These are phyloP conservation scores for Dipodascus geniculatus DNA, from an alignment of 805 yeast genomes.

Conservation along the genomic window DNA sequence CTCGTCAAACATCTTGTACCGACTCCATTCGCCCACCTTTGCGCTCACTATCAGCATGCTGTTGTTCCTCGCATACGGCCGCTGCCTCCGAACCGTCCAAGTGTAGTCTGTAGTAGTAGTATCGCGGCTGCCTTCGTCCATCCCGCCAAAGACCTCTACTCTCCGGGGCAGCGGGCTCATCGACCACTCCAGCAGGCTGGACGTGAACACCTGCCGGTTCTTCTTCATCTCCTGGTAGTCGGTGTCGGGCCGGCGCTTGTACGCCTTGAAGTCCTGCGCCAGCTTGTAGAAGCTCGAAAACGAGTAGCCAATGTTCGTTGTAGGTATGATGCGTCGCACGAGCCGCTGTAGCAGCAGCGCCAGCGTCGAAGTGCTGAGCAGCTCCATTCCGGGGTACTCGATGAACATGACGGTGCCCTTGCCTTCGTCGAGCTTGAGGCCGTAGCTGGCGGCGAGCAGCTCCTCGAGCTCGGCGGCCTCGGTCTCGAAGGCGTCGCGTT, in stretches of 20 bases:
- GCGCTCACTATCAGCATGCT: neutral
- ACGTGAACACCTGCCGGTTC: slow-evolving; percentile 4
- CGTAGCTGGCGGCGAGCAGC: slow-evolving; percentile 4
- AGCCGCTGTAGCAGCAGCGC: slow-evolving; percentile 5
- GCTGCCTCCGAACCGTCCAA: slow-evolving; percentile 12
- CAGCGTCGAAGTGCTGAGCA: slow-evolving; percentile 4
- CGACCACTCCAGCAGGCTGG: neutral
- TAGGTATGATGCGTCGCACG: slow-evolving; percentile 6
- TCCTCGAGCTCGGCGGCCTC: slow-evolving; percentile 13
- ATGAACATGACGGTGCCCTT: slow-evolving; percentile 4
- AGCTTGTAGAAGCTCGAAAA: slow-evolving; percentile 13
- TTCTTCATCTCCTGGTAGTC: slow-evolving; percentile 4
- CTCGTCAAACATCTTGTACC: slow-evolving; percentile 31
- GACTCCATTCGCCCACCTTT: slow-evolving; percentile 17
- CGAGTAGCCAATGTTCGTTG: slow-evolving; percentile 5
- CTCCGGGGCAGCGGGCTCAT: neutral
- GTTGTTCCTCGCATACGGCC: slow-evolving; percentile 8
- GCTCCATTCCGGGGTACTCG: slow-evolving; percentile 4
- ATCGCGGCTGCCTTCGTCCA: neutral
- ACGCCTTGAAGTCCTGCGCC: slow-evolving; percentile 18
- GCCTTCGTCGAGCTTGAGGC: slow-evolving; percentile 4
- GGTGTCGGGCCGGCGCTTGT: neutral
- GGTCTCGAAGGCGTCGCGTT: slow-evolving; percentile 14
- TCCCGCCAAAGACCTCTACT: neutral
- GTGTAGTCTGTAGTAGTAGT: slow-evolving; percentile 11